These are phyloP conservation scores for Cordia subcordata DNA, from an alignment of 257 asterid species.

Conservation along the genomic window DNA sequence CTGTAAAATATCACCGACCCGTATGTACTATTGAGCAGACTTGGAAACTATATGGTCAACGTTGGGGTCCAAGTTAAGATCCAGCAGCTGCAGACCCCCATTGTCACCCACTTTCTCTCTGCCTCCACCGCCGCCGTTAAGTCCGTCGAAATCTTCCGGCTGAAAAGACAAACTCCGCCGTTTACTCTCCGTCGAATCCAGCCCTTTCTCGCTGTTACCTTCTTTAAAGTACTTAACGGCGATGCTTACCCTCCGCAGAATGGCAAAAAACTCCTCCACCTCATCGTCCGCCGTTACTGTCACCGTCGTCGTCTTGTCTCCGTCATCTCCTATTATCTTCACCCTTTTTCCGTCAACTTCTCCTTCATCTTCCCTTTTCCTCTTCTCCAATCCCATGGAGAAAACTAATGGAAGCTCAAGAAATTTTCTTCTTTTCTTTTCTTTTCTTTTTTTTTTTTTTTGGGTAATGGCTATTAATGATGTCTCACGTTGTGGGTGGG, in stretches of 20 bases:
- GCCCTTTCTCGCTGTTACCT: constrained; percentile 10
- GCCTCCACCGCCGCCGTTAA: constrained; percentile 5
- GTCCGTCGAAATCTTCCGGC: constrained; percentile 24
- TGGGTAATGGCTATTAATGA: not conserved
- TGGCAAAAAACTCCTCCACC: constrained; percentile 62
- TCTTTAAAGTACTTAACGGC: constrained; percentile 49
- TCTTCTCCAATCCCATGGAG: constrained; percentile 21
- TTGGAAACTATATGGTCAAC: not conserved
- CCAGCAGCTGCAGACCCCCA: constrained; percentile 10
- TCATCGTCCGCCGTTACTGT: constrained; percentile 41
- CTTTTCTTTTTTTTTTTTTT: too few relatives aligned
- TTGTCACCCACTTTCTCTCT: constrained; percentile 3
- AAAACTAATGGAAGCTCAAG: not conserved
- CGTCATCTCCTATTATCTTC: not conserved
- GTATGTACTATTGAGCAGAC: not conserved
- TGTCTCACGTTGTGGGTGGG: not conserved
- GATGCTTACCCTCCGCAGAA: constrained; percentile 38
- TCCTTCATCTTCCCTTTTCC: constrained; percentile 19
- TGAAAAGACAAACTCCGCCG: constrained; percentile 22
- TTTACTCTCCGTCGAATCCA: not conserved
- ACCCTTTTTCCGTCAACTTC: constrained; percentile 12
- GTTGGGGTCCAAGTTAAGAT: constrained; percentile 31
- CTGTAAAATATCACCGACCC: too few relatives aligned
- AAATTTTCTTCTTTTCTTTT: too few relatives aligned
- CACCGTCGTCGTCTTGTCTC: constrained; percentile 3